Evolutionary conservation across 257 asterid genomes (phyloP), one percentile per base, ranked within the genome.

Genomic region (Solanum ossicruentum): DNA sequence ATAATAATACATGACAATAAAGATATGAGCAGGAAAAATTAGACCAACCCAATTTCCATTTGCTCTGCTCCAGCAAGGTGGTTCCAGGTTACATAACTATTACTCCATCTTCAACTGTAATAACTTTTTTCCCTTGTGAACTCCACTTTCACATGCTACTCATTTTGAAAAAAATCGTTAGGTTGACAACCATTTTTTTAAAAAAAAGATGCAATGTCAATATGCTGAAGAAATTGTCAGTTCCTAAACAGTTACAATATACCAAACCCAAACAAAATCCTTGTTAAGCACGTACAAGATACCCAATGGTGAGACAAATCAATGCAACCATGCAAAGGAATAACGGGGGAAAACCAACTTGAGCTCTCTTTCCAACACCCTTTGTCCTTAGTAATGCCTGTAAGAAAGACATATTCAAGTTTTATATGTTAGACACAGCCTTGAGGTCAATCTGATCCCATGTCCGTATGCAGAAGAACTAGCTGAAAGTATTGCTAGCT

Each of bases 291-390:
- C 83, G 89, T 70, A 88, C 54, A 39, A 81, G 67, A 75, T 60
- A 88, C 20, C 92, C 93, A 61, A 87, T 78, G 43, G 87, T 82
- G 72, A 91, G 82, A 54, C 91, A 73, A 51, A 90, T 84, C 54
- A 91, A 82, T 47, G 89, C 87, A 11, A 88, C 90, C 89, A 85
- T 82, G 88, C 87, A 86, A 72, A 91, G 90, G 81, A 87, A 89
- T 55, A 88, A 86, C 3, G 91, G 89, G 36, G 92, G 91, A 57
- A 91, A 91, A 41, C 91, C 91, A 66, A 85, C 87, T 83, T 83
- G 90, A 81, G 85, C 89, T 65, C 55, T 85, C 71, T 84, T 87
- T 21, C 45, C 58, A 7, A 89, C 86, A 56, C 73, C 61, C 36
- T 86, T 85, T 72, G 85, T 87, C 87, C 85, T 87, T 52, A 65